These are phyloP conservation scores for Pueraria montana DNA, from an alignment of 306 rosid genomes.

Conservation along the genomic window DNA sequence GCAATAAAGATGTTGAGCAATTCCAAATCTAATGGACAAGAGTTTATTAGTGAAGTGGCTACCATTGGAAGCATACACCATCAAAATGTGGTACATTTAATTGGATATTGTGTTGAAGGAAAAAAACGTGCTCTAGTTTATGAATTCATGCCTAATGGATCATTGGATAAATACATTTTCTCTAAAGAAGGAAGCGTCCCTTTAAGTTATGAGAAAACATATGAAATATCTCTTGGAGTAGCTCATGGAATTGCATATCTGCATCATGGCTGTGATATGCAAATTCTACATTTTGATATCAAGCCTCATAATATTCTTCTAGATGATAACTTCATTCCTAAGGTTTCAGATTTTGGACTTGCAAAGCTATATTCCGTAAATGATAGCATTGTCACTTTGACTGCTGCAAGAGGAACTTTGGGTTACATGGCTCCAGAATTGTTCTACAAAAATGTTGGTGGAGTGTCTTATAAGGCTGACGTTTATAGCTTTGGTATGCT, in stretches of 20 bases:
- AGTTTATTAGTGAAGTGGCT: not conserved
- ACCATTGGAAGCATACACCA: not conserved
- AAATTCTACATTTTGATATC: conserved; percentile 10
- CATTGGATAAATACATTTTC: not conserved
- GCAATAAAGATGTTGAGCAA: not conserved
- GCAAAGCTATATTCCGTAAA: not conserved
- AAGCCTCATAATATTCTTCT: not conserved
- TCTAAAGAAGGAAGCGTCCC: not conserved
- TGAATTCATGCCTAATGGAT: not conserved
- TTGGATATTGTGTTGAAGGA: conserved; percentile 7
- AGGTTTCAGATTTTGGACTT: not conserved
- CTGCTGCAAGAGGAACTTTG: not conserved
- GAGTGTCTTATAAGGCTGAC: not conserved
- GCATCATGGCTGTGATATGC: not conserved
- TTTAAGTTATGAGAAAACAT: not conserved
- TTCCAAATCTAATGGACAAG: not conserved
- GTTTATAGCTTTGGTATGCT: not conserved
- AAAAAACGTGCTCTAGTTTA: not conserved
- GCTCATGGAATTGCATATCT: not conserved
- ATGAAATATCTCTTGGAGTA: not conserved
- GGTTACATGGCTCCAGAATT: not conserved
- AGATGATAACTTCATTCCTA: not conserved
- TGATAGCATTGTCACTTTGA: not conserved
- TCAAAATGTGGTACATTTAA: not conserved
- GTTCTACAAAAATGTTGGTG: not conserved